Base-by-base conservation (phyloP, 345 rosid species). In the Salix caprea region DNA sequence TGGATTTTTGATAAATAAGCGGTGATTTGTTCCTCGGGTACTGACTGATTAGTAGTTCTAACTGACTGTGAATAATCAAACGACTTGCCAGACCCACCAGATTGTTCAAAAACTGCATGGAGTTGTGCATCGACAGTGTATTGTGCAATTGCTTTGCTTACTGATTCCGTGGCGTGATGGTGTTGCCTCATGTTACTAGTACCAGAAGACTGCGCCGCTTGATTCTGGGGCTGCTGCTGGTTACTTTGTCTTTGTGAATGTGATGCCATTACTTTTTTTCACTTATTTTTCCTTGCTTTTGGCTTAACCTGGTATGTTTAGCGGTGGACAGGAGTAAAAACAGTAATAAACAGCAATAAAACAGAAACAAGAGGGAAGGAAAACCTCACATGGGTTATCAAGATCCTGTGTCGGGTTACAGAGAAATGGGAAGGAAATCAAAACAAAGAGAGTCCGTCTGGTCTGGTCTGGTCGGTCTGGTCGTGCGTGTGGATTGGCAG, bases 71-170 rank as follows among this genome's bases (percentile, higher is more conserved):
- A 90, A 84, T 93, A 93, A 73, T 95, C 94, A 71, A 93, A 95
- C 6, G 93, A 91, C 87, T 86, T 93, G 24, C 99, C 96, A 0
- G 96, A 91, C 74, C 86, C 97, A 0, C 99, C 94, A 2, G 99
- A 93, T 62, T 86, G 94, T 71, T 95, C 99, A 73, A 91, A 95
- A 46, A 89, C 98, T 58, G 98, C 99, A 71, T 95, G 98, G 39
- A 95, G 96, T 6, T 90, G 91, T 4, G 99, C 99, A 70, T 95
- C 99, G 18, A 88, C 92, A 0, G 97, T 95, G 91, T 87, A 95
- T 87, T 95, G 98, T 28, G 91, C 98, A 77, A 95, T 89, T 68
- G 99, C 96, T 88, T 91, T 95, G 87, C 90, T 94, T 26, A 83
- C 74, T 23, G 93, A 89, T 19, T 89, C 91, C 4, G 88, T 79